Evolutionary conservation across 257 asterid species (phyloP).

Genomic region (Lycium barbarum): DNA sequence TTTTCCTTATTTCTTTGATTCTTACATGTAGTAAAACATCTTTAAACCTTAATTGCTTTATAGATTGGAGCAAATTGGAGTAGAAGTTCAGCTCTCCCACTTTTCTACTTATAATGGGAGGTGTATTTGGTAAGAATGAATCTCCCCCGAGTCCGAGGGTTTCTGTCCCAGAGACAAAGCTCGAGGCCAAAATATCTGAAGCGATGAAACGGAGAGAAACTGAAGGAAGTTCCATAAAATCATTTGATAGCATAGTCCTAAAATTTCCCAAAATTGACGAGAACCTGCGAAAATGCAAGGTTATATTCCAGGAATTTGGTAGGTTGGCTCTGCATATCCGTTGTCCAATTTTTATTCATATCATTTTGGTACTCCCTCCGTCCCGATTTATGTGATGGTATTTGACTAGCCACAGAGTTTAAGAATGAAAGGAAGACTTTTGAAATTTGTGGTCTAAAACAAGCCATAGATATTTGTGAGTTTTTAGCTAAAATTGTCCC

Average conservation of each 20-base stretch:
- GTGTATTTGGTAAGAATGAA: slow-evolving; percentile 57
- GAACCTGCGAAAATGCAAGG: slow-evolving; percentile 77
- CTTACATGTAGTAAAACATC: neutral
- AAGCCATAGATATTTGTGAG: too few relatives aligned
- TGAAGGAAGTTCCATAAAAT: slow-evolving; percentile 67
- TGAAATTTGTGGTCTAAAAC: too few relatives aligned
- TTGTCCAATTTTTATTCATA: neutral
- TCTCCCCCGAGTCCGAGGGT: slow-evolving; percentile 42
- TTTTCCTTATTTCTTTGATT: neutral
- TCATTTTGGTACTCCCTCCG: neutral
- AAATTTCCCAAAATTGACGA: slow-evolving; percentile 86
- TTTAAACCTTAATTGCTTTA: neutral
- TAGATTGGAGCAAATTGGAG: neutral
- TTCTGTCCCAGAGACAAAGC: slow-evolving; percentile 68
- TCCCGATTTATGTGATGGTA: too few relatives aligned
- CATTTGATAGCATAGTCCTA: slow-evolving; percentile 76
- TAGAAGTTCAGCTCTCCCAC: slow-evolving; percentile 6
- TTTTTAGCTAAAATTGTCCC: too few relatives aligned
- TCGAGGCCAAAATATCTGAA: slow-evolving; percentile 70
- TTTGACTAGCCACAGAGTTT: too few relatives aligned
- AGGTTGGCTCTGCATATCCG: slow-evolving; percentile 24
- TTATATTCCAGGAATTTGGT: slow-evolving; percentile 76
- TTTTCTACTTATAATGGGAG: slow-evolving; percentile 65
- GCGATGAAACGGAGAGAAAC: slow-evolving; percentile 71
- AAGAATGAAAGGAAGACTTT: too few relatives aligned